Evolutionary conservation across 495 filamentous ascomycete genomes (phyloP).

Genomic region (Xylaria acuta): DNA sequence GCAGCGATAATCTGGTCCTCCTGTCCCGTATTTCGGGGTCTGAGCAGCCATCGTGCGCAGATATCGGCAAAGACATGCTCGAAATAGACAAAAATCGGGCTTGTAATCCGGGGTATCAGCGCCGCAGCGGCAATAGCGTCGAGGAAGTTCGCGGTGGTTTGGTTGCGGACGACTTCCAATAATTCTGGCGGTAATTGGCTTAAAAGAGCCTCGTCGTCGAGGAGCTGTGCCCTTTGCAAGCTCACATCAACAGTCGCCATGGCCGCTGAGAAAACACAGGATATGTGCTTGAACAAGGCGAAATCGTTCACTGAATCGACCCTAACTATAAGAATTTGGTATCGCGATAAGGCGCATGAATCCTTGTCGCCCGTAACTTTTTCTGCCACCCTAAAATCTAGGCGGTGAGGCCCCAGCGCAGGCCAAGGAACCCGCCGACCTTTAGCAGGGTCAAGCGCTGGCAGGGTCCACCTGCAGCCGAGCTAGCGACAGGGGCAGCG

Average conservation of each 20-base stretch:
- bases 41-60: constrained; percentile 74
- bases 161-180: constrained; percentile 65
- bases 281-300: constrained; percentile 31
- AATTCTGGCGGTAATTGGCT: constrained; percentile 68
- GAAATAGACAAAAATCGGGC: constrained; percentile 72
- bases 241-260: constrained; percentile 55
- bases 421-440: constrained; percentile 17
- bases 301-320: constrained; percentile 26
- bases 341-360: constrained; percentile 25
- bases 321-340: constrained; percentile 20
- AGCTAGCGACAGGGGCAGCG: constrained; percentile 25
- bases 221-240: constrained; percentile 46
- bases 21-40: constrained; percentile 38
- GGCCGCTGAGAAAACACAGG: constrained; percentile 29
- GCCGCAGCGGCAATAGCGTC: constrained; percentile 71
- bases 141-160: constrained; percentile 69
- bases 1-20: constrained; percentile 67
- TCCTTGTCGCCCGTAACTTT: constrained; percentile 34
- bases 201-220: constrained; percentile 50
- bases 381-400: constrained; percentile 41
- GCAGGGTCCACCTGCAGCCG: constrained; percentile 16
- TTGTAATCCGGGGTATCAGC: constrained; percentile 68
- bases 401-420: constrained; percentile 37
- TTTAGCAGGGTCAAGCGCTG: neutral
- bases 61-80: constrained; percentile 77